phyloP scores from a whole-genome alignment of 2,329 filamentous ascomycete species.

The Calonectria fujianensis region DNA sequence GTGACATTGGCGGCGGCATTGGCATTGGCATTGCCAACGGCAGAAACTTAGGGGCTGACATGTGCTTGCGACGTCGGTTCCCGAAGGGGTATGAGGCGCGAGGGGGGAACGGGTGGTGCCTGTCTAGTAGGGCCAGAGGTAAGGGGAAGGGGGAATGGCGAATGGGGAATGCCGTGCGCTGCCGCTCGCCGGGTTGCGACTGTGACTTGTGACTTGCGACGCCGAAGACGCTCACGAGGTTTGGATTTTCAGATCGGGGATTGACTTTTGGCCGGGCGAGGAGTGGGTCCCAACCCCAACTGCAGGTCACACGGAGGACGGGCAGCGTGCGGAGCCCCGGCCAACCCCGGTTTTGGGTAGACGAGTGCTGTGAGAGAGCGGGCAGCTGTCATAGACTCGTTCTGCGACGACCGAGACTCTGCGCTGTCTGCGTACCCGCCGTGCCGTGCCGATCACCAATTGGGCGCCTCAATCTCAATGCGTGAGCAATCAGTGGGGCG shows the following conservation, averaged over 20 bases:
- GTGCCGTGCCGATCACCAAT: constrained; percentile 36
- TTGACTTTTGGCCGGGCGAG: constrained; percentile 44
- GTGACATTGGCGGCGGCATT: constrained; percentile 17
- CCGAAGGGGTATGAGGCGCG: constrained; percentile 50
- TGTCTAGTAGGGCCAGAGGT: constrained; percentile 15
- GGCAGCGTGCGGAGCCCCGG: constrained; percentile 51
- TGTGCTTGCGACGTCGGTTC: constrained; percentile 52
- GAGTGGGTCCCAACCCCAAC: constrained; percentile 53
- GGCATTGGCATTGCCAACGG: constrained; percentile 28
- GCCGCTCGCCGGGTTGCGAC: constrained; percentile 38
- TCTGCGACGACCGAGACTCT: constrained; percentile 9
- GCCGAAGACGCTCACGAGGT: constrained; percentile 35
- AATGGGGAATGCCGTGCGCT: constrained; percentile 40
- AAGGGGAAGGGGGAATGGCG: constrained; percentile 29
- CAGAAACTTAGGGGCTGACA: constrained; percentile 42
- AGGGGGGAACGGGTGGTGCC: constrained; percentile 31
- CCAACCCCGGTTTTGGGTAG: constrained; percentile 40
- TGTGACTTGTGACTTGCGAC: constrained; percentile 47
- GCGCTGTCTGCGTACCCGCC: neutral
- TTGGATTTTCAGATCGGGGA: constrained; percentile 48
- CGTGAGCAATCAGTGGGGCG: constrained; percentile 51
- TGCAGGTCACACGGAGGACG: constrained; percentile 53
- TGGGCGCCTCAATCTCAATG: constrained; percentile 45
- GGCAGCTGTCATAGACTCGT: constrained; percentile 22
- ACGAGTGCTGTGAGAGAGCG: constrained; percentile 10